Conservation (phyloP, 345 rosid species). For the Theobroma cacao region DNA sequence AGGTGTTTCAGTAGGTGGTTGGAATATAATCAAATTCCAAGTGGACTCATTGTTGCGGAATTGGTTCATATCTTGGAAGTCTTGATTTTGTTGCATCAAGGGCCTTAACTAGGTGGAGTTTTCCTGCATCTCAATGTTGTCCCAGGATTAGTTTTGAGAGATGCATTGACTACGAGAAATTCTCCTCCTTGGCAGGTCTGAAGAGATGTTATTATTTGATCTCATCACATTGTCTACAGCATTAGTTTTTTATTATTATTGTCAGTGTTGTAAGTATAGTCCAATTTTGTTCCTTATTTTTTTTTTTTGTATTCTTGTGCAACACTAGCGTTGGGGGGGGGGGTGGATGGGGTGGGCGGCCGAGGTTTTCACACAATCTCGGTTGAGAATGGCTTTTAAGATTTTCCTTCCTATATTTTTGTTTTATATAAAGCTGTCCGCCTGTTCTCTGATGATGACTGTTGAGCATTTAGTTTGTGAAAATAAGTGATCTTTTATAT, state of each 20-base stretch:
- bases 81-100: neutral
- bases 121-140: neutral
- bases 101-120: neutral
- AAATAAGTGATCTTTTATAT: too few relatives aligned
- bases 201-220: neutral
- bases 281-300: slow-evolving; percentile 38
- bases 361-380: neutral
- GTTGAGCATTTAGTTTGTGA: too few relatives aligned
- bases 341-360: too few relatives aligned
- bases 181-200: slow-evolving; percentile 3
- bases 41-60: neutral
- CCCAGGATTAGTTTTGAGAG: neutral
- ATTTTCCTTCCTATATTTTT: neutral
- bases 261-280: slow-evolving; percentile 18
- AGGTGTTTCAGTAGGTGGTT: slow-evolving; percentile 37
- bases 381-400: neutral
- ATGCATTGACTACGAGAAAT: neutral
- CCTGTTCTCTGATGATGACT: too few relatives aligned
- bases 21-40: neutral
- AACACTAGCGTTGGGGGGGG: neutral
- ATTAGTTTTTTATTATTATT: neutral
- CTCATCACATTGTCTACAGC: neutral
- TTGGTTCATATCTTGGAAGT: neutral
- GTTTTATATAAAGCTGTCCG: neutral
- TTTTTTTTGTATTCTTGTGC: neutral